Percentiles rank a stretch among this genome's conserved stretches.
Conservation (phyloP, 805 yeast genomes). For the Scheffersomyces lignosus region DNA sequence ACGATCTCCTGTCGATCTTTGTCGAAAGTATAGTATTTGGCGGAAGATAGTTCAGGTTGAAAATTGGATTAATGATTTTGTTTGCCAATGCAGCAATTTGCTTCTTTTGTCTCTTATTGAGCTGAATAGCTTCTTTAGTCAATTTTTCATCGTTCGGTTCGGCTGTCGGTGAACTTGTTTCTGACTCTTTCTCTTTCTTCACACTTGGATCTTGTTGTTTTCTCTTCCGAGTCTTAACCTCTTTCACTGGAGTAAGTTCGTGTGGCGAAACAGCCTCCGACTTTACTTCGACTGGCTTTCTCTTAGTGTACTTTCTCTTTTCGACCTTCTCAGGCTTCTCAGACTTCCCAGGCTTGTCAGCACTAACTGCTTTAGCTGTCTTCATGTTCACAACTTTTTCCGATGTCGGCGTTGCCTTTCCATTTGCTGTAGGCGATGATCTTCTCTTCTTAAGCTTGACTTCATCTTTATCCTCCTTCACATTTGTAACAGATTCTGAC, state of each 20-base stretch:
- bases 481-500: not conserved
- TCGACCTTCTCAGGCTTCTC: slow-evolving; percentile 7
- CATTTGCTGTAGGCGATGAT: slow-evolving; percentile 4
- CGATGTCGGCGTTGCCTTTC: not conserved
- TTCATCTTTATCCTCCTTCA: slow-evolving; percentile 1
- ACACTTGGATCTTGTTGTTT: too few relatives aligned
- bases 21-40: slow-evolving; percentile 9
- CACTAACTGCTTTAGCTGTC: not conserved
- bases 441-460: slow-evolving; percentile 1
- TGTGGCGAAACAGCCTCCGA: slow-evolving; percentile 2
- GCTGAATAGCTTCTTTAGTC: slow-evolving; percentile 2
- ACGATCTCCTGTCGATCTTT: slow-evolving; percentile 20
- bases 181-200: too few relatives aligned
- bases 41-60: slow-evolving; percentile 18
- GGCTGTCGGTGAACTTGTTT: too few relatives aligned
- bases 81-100: slow-evolving; percentile 4
- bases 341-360: not conserved
- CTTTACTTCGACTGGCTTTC: slow-evolving; percentile 4
- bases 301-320: slow-evolving; percentile 10
- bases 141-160: slow-evolving; percentile 1
- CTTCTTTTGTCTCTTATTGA: slow-evolving; percentile 8
- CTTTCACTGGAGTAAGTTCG: slow-evolving; percentile 5
- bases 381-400: not conserved
- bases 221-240: slow-evolving; percentile 6
- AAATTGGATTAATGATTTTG: slow-evolving; percentile 19